These are phyloP conservation scores for Kalmusia sp. DNA, from an alignment of 2,329 filamentous ascomycete genomes.

Conservation along the genomic window DNA sequence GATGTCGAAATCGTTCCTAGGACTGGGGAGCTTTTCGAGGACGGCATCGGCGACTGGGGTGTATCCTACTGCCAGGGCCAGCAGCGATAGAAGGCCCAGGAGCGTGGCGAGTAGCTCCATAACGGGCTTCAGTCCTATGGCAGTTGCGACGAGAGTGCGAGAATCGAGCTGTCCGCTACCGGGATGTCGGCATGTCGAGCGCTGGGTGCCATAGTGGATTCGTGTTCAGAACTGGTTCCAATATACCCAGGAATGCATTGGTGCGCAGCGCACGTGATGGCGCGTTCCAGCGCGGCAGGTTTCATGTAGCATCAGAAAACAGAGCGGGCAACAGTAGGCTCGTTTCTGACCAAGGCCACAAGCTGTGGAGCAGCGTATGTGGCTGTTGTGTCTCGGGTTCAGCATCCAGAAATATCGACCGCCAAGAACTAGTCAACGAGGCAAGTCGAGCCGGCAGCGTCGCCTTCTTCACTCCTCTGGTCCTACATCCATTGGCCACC, in stretches of 20 bases:
- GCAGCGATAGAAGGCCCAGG: constrained; percentile 28
- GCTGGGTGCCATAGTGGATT: background rate
- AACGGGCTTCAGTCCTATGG: background rate
- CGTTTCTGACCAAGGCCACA: too few relatives aligned
- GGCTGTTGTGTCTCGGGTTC: too few relatives aligned
- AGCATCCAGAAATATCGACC: too few relatives aligned
- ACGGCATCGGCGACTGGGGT: constrained; percentile 75
- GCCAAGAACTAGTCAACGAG: too few relatives aligned
- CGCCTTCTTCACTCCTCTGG: constrained; percentile 16
- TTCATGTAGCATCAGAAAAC: too few relatives aligned
- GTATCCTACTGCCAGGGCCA: constrained; percentile 56
- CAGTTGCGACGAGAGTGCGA: background rate
- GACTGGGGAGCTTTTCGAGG: constrained; percentile 73
- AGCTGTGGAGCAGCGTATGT: too few relatives aligned
- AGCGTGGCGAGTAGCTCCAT: constrained; percentile 31
- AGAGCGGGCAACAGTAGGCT: too few relatives aligned
- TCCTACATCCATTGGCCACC: constrained; percentile 9
- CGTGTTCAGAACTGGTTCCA: background rate
- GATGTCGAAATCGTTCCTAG: constrained; percentile 80
- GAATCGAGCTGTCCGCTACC: background rate
- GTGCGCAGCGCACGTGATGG: background rate
- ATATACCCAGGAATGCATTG: background rate
- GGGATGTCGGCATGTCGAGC: background rate
- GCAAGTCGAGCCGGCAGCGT: too few relatives aligned
- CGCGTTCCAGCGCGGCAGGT: background rate